Evolutionary conservation across 1,284 basidiomycete species (phyloP).

Genomic region (Ceratobasidium theobromae): DNA sequence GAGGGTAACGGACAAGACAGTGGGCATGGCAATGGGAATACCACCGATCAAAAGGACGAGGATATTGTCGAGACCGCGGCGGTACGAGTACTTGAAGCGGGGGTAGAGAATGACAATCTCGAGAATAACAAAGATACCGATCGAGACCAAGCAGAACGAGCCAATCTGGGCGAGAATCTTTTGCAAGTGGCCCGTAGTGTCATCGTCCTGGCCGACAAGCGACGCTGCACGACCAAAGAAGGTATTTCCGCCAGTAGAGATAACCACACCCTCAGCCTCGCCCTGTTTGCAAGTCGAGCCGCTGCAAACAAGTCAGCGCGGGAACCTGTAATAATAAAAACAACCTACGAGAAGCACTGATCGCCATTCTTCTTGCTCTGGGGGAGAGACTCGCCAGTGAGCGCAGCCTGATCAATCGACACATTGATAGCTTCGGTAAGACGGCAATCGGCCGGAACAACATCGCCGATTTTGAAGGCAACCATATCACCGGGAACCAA

Average conservation of each 20-base stretch:
- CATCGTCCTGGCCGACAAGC: slow-evolving; percentile 93
- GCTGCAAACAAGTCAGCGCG: slow-evolving; percentile 48
- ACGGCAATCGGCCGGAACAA: slow-evolving; percentile 94
- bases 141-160: slow-evolving; percentile 91
- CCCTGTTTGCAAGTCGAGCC: slow-evolving; percentile 97
- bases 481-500: slow-evolving; percentile 95
- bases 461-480: slow-evolving; percentile 97
- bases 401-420: slow-evolving; percentile 94
- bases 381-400: slow-evolving; percentile 95
- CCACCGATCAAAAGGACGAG: slow-evolving; percentile 97
- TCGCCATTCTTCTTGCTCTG: slow-evolving; percentile 88
- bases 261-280: slow-evolving; percentile 95
- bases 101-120: slow-evolving; percentile 90
- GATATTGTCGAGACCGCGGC: slow-evolving; percentile 94
- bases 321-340: slow-evolving; percentile 29
- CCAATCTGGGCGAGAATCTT: slow-evolving; percentile 97
- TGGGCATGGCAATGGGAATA: slow-evolving; percentile 99
- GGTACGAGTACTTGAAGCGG: slow-evolving; percentile 85
- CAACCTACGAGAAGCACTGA: slow-evolving; percentile 90
- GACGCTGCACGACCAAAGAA: slow-evolving; percentile 96
- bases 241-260: slow-evolving; percentile 93
- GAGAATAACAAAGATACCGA: slow-evolving; percentile 88
- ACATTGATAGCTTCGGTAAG: slow-evolving; percentile 93
- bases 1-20: slow-evolving; percentile 93
- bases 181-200: slow-evolving; percentile 95